Base-by-base conservation (phyloP, 2,329 filamentous ascomycete species). In the Ophiostoma triangulosporum region DNA sequence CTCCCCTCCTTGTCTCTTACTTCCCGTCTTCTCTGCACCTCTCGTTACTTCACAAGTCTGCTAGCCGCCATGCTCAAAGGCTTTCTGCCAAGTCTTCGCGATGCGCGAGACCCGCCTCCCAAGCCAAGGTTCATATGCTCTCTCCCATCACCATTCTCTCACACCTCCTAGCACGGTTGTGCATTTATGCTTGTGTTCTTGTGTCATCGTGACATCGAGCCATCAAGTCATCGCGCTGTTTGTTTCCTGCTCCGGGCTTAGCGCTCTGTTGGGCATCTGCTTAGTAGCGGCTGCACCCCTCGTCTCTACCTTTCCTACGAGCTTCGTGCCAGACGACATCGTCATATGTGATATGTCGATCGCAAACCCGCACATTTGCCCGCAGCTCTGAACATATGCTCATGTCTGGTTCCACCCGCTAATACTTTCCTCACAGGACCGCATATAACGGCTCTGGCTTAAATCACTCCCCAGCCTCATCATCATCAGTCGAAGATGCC, bases 401-500 rank as follows among this genome's bases (percentile, higher is more conserved):
- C n/a, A n/a, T n/a, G n/a, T n/a, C n/a, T n/a, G n/a, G n/a, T n/a
- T n/a, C n/a, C n/a, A n/a, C n/a, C n/a, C n/a, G n/a, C n/a, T n/a
- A n/a, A n/a, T 20, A 20, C 17, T 11, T 56, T 57, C 11, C 29
- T 54, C 61, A 65, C 62, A 81, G 77, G 70, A 71, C 75, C 57
- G 71, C 77, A 56, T 75, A 80, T 61, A 66, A 31, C 5, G 29
- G 78, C 59, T 68, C 73, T 73, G 68, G 73, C 73, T 73, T 76
- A 80, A 70, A 83, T 72, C 75, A 83, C 62, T 91, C 88, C 58
- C 86, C 87, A 56, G 84, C 84, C 51, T 86, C 86, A 52, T 80
- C 82, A 54, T 87, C 83, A 57, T 86, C 86, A 48, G 83, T 81
- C 62, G 89, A 91, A 70, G 90, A 95, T 67, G 77, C 80, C 62